A percentile compares a stretch with the other conserved stretches of the same genome.
These are phyloP conservation scores for Huntiella moniliformis DNA, from an alignment of 2,329 filamentous ascomycete genomes.

Conservation along the genomic window DNA sequence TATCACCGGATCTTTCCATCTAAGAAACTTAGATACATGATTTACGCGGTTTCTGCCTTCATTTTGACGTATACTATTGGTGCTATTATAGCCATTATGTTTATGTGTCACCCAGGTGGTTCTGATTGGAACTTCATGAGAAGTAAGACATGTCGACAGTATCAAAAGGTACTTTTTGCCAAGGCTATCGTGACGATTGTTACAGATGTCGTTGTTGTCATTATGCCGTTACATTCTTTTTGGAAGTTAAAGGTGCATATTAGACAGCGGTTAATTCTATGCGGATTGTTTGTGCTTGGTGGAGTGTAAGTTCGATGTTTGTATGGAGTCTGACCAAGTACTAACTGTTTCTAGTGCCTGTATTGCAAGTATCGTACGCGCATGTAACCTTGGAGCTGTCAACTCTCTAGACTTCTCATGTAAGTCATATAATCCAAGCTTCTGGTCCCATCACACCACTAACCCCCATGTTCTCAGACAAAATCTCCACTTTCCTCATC, in stretches of 20 bases:
- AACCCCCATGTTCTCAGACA: conserved; percentile 13
- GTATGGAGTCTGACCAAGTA: neutral
- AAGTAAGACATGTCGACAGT: conserved; percentile 15
- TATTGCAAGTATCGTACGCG: conserved; percentile 14
- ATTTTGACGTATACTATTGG: conserved; percentile 14
- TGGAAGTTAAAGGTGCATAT: conserved; percentile 16
- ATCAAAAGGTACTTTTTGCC: conserved; percentile 16
- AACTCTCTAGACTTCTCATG: conserved; percentile 16
- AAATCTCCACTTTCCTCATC: conserved; percentile 16
- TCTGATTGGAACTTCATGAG: conserved; percentile 17
- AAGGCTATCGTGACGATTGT: conserved; percentile 17
- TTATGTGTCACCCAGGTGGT: conserved; percentile 15
- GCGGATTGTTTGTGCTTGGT: conserved; percentile 16
- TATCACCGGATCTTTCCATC: conserved; percentile 19
- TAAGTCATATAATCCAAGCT: conserved; percentile 12
- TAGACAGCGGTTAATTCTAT: conserved; percentile 16
- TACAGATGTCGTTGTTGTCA: conserved; percentile 17
- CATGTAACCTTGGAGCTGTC: conserved; percentile 15
- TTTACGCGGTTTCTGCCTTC: conserved; percentile 15
- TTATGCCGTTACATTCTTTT: conserved; percentile 17
- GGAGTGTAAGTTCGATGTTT: conserved; percentile 16
- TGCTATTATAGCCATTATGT: conserved; percentile 16
- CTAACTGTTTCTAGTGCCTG: conserved; percentile 15
- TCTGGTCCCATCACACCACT: neutral
- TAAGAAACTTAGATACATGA: conserved; percentile 15